phyloP scores from a whole-genome alignment of 208 protist species.

The Lotmaria passim region DNA sequence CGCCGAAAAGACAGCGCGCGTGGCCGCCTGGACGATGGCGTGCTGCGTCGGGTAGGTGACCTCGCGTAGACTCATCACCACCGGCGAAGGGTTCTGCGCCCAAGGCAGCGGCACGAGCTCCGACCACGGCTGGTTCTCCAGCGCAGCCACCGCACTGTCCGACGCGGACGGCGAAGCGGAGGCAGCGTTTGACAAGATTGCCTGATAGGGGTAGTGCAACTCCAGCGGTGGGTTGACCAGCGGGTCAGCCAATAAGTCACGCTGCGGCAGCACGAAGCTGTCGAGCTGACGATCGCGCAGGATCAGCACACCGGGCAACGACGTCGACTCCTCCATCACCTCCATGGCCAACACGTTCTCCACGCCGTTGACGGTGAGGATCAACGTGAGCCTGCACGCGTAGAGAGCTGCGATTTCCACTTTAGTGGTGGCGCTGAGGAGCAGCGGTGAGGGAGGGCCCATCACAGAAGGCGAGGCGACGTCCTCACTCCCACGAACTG shows the following conservation, averaged over 20 bases:
- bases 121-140: slow-evolving; percentile 11
- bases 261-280: slow-evolving; percentile 41
- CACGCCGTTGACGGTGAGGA: slow-evolving; percentile 48
- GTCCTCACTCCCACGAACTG: not conserved
- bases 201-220: slow-evolving; percentile 23
- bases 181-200: slow-evolving; percentile 1
- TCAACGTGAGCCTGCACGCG: slow-evolving; percentile 40
- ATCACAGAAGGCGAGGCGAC: not conserved
- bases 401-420: slow-evolving; percentile 44
- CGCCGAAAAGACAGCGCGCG: slow-evolving; percentile 45
- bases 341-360: slow-evolving; percentile 61
- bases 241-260: slow-evolving; percentile 39
- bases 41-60: slow-evolving; percentile 47
- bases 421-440: slow-evolving; percentile 31
- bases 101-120: slow-evolving; percentile 60
- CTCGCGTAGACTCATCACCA: slow-evolving; percentile 54
- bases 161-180: not conserved
- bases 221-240: slow-evolving; percentile 33
- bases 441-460: slow-evolving; percentile 3
- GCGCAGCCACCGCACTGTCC: not conserved
- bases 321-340: slow-evolving; percentile 42
- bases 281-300: slow-evolving; percentile 55
- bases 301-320: slow-evolving; percentile 80
- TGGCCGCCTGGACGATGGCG: slow-evolving; percentile 46
- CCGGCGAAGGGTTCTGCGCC: slow-evolving; percentile 76